phyloP scores from a whole-genome alignment of 2,329 filamentous ascomycete species.

The Fusarium protoensiforme region DNA sequence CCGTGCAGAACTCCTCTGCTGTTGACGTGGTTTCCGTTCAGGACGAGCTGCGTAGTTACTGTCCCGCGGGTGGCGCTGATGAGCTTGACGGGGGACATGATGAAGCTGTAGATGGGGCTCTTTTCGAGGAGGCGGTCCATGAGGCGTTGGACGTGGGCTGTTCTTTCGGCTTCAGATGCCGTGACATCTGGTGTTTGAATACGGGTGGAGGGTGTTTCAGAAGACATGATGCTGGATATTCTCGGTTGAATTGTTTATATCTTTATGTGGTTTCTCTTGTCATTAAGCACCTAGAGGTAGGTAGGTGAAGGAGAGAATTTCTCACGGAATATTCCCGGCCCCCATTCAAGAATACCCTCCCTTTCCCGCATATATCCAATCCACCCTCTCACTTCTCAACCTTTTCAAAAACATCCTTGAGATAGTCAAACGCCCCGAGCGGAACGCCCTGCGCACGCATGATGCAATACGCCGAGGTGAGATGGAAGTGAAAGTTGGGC shows the following conservation, averaged over 20 bases:
- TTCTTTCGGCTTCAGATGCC: conserved; percentile 17
- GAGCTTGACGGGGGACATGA: conserved; percentile 56
- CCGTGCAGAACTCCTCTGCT: conserved; percentile 76
- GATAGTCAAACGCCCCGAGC: conserved; percentile 67
- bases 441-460: conserved; percentile 66
- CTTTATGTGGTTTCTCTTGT: not conserved
- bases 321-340: conserved; percentile 40
- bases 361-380: conserved; percentile 30
- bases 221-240: conserved; percentile 17
- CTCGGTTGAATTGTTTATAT: not conserved
- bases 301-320: conserved; percentile 21
- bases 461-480: conserved; percentile 66
- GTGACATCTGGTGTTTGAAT: conserved; percentile 23
- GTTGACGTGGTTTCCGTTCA: conserved; percentile 72
- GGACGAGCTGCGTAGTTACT: conserved; percentile 60
- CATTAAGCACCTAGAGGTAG: not conserved
- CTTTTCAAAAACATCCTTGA: conserved; percentile 47
- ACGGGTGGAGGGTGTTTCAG: conserved; percentile 21
- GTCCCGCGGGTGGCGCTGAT: conserved; percentile 57
- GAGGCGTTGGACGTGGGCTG: conserved; percentile 46
- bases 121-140: conserved; percentile 53
- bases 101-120: conserved; percentile 63
- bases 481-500: conserved; percentile 72
- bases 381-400: conserved; percentile 1
- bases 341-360: conserved; percentile 41